Percentiles rank a stretch among this genome's conserved stretches.
These are phyloP conservation scores for Tolypocladium tundrense DNA, from an alignment of 2,329 filamentous ascomycete species.

Conservation along the genomic window DNA sequence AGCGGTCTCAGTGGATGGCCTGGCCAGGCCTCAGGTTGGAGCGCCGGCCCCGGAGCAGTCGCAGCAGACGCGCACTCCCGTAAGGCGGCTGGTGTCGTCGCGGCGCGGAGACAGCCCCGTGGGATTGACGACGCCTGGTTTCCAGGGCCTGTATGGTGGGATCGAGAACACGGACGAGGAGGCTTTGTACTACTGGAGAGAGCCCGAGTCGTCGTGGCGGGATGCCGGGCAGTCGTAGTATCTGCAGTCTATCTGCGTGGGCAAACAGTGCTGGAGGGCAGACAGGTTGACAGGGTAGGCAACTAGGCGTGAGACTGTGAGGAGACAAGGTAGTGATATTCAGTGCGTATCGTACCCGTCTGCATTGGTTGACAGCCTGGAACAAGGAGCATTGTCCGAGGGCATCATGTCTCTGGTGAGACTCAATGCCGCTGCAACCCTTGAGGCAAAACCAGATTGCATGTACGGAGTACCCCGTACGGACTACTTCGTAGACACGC, in stretches of 20 bases:
- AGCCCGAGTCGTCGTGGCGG: not conserved
- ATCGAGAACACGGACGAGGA: constrained; percentile 35
- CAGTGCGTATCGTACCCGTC: not conserved
- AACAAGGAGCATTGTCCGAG: not conserved
- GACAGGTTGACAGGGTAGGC: not conserved
- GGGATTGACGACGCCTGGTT: constrained; percentile 31
- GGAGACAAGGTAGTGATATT: not conserved
- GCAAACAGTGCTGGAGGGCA: not conserved
- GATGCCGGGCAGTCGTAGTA: not conserved
- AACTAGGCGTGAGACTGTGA: not conserved
- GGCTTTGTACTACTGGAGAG: not conserved
- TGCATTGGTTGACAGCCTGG: not conserved
- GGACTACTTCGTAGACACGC: not conserved
- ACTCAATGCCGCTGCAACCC: not conserved
- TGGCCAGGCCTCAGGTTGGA: constrained; percentile 12
- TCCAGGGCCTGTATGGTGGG: constrained; percentile 36
- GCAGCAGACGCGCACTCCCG: not conserved
- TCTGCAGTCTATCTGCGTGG: not conserved
- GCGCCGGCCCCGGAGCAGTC: not conserved
- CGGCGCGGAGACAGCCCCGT: constrained; percentile 17
- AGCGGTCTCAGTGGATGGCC: not conserved
- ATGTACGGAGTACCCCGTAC: not conserved
- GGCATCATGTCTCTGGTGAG: not conserved
- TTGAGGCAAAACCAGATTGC: not conserved
- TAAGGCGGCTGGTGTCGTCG: not conserved